Percentiles rank a stretch among this genome's conserved stretches.
Conservation (phyloP, 2,329 filamentous ascomycete species). For the Emmonsiellopsis sp. region DNA sequence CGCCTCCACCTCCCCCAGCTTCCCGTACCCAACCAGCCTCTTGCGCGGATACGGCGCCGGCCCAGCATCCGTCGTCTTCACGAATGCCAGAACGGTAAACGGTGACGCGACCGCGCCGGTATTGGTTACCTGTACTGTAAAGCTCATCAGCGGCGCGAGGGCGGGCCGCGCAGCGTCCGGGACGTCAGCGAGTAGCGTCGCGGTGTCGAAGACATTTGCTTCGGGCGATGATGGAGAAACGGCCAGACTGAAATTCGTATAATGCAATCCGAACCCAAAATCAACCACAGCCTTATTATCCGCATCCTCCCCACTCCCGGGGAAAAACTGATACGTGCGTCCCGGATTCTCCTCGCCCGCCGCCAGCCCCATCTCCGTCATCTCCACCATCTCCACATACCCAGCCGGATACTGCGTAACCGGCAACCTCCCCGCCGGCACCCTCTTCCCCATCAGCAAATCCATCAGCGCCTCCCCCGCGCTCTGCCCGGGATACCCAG, state of each 20-base stretch:
- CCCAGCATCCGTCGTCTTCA: conserved; percentile 20
- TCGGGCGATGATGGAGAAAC: not conserved
- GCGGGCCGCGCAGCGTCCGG: conserved; percentile 15
- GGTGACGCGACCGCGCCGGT: conserved; percentile 23
- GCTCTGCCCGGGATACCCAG: conserved; percentile 31
- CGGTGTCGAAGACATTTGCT: not conserved
- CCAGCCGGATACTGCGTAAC: conserved; percentile 26
- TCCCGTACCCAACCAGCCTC: conserved; percentile 22
- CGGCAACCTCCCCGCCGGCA: conserved; percentile 29
- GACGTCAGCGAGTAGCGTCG: conserved; percentile 1
- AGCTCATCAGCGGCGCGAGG: conserved; percentile 20
- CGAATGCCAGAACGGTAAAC: conserved; percentile 26
- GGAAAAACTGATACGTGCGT: conserved; percentile 33
- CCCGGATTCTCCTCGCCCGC: conserved; percentile 22
- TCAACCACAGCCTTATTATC: conserved; percentile 19
- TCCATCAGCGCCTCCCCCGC: conserved; percentile 30
- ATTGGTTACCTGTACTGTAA: conserved; percentile 23
- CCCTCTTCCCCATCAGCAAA: conserved; percentile 25
- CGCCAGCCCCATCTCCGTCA: conserved; percentile 28
- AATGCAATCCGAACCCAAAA: conserved; percentile 33
- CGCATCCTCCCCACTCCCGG: conserved; percentile 3
- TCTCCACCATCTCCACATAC: conserved; percentile 32
- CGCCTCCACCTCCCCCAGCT: conserved; percentile 14
- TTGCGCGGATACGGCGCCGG: conserved; percentile 28
- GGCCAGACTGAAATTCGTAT: conserved; percentile 26